Evolutionary conservation across 108 stramenopile genomes (phyloP).

Genomic region (Nitzschia sp.): DNA sequence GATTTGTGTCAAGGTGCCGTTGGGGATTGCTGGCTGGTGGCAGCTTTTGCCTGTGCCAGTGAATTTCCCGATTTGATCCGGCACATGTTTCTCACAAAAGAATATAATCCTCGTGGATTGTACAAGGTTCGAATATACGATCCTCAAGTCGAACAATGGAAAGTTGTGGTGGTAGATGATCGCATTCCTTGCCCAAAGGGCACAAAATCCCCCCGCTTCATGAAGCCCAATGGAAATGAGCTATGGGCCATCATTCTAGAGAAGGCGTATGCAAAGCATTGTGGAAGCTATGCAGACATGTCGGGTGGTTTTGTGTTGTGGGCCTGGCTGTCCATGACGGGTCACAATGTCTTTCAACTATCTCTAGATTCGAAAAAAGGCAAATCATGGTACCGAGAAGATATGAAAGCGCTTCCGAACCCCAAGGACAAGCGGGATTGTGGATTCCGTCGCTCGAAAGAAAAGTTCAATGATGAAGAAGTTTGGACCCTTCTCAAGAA

Average conservation of each 20-base stretch:
- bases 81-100: conserved; percentile 32
- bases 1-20: conserved; percentile 80
- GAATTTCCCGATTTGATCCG: conserved; percentile 74
- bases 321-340: conserved; percentile 75
- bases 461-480: conserved; percentile 43
- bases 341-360: conserved; percentile 54
- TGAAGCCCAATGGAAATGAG: conserved; percentile 62
- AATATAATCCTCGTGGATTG: conserved; percentile 18
- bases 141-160: conserved; percentile 43
- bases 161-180: conserved; percentile 38
- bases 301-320: conserved; percentile 77
- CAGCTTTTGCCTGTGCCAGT: conserved; percentile 81
- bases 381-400: conserved; percentile 39
- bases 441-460: conserved; percentile 38
- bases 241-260: conserved; percentile 94
- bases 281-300: conserved; percentile 82
- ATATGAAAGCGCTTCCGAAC: conserved; percentile 40
- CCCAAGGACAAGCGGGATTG: conserved; percentile 43
- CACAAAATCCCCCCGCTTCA: conserved; percentile 44
- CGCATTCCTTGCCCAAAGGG: conserved; percentile 45
- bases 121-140: conserved; percentile 38
- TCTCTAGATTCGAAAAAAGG: conserved; percentile 17
- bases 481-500: conserved; percentile 60
- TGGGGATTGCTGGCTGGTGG: conserved; percentile 89
- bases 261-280: conserved; percentile 94